These are phyloP conservation scores for Pyronema omphalodes DNA, from an alignment of 495 filamentous ascomycete species.

Conservation along the genomic window DNA sequence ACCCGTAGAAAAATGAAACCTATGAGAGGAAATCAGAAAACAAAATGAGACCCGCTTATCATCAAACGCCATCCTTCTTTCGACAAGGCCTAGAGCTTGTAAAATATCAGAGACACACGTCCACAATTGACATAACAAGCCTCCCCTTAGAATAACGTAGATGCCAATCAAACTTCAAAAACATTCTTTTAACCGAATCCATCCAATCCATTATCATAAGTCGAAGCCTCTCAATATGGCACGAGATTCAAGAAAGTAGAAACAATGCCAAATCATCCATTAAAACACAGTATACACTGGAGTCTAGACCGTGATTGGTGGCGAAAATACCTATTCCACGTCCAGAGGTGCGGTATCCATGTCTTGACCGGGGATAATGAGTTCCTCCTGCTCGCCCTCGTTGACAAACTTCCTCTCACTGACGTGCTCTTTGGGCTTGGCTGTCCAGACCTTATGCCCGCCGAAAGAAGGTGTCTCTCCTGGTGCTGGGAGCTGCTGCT, in stretches of 20 bases:
- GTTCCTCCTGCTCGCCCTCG: constrained; percentile 12
- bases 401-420: constrained; percentile 85
- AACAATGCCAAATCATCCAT: too few relatives aligned
- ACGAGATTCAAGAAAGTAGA: too few relatives aligned
- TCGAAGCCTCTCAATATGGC: not conserved
- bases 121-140: too few relatives aligned
- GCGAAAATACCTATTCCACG: not conserved
- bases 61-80: not conserved
- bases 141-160: too few relatives aligned
- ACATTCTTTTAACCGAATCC: too few relatives aligned
- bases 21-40: not conserved
- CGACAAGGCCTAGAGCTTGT: not conserved
- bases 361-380: not conserved
- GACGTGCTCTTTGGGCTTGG: constrained; percentile 47
- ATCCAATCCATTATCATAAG: not conserved
- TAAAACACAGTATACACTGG: too few relatives aligned
- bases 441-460: constrained; percentile 80
- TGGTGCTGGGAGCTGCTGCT: constrained; percentile 36
- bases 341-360: constrained; percentile 2
- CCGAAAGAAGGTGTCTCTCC: constrained; percentile 30
- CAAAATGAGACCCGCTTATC: not conserved
- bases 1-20: not conserved
- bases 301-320: too few relatives aligned
- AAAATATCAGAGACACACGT: too few relatives aligned
- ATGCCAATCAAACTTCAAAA: too few relatives aligned